A percentile compares a stretch with the other conserved stretches of the same genome.
These are phyloP conservation scores for Leccinum sublutescens DNA, from an alignment of 768 basidiomycete species.

Conservation along the genomic window DNA sequence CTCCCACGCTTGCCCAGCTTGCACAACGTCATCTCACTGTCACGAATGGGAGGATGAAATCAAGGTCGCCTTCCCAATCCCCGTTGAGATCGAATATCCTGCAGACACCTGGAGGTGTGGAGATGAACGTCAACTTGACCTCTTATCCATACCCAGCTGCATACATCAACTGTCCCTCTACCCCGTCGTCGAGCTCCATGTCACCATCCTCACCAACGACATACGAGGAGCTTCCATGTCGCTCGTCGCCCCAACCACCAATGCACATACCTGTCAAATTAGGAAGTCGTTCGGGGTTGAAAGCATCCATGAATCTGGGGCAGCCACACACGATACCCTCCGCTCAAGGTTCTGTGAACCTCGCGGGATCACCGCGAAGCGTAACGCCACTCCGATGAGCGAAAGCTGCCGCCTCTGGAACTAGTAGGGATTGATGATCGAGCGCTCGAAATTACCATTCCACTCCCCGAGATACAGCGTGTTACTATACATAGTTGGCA, in stretches of 20 bases:
- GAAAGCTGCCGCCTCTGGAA: background rate
- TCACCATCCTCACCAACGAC: slow-evolving; percentile 44
- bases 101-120: slow-evolving; percentile 16
- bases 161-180: slow-evolving; percentile 53
- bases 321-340: slow-evolving; percentile 15
- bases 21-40: slow-evolving; percentile 26
- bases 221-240: slow-evolving; percentile 17
- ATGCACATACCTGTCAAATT: slow-evolving; percentile 18
- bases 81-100: slow-evolving; percentile 24
- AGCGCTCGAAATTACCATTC: slow-evolving; percentile 1
- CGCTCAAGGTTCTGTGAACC: slow-evolving; percentile 16
- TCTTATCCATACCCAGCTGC: slow-evolving; percentile 25
- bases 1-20: slow-evolving; percentile 22
- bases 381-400: slow-evolving; percentile 28
- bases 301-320: slow-evolving; percentile 8
- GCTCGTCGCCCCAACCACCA: slow-evolving; percentile 21
- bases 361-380: slow-evolving; percentile 19
- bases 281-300: slow-evolving; percentile 18
- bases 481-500: background rate
- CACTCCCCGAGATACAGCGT: background rate
- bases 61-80: slow-evolving; percentile 33
- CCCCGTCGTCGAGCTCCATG: slow-evolving; percentile 54
- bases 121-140: slow-evolving; percentile 9
- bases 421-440: slow-evolving; percentile 1
- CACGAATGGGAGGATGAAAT: slow-evolving; percentile 26